phyloP scores from a whole-genome alignment of 805 yeast species.

The Myxozyma melibiosi region DNA sequence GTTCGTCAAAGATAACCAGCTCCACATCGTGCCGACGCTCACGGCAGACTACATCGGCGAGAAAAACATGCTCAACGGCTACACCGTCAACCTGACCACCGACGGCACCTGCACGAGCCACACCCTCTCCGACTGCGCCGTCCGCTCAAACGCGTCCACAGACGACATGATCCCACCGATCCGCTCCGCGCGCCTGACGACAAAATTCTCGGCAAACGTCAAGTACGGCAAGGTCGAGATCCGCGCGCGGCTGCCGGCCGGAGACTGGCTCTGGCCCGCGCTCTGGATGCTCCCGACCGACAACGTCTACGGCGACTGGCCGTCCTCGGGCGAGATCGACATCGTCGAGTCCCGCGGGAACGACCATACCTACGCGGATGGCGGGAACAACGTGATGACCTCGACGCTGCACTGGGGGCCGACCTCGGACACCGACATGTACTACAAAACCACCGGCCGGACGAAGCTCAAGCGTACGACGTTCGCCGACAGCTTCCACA shows the following conservation, averaged over 20 bases:
- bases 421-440: slow-evolving; percentile 7
- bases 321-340: slow-evolving; percentile 31
- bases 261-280: slow-evolving; percentile 34
- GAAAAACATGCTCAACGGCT: slow-evolving; percentile 21
- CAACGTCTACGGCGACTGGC: slow-evolving; percentile 27
- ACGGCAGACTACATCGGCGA: slow-evolving; percentile 26
- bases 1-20: slow-evolving; percentile 20
- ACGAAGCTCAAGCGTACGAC: slow-evolving; percentile 13
- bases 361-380: slow-evolving; percentile 20
- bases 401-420: slow-evolving; percentile 33
- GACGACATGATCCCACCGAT: slow-evolving; percentile 27
- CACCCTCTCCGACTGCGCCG: slow-evolving; percentile 13
- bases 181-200: slow-evolving; percentile 26
- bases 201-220: slow-evolving; percentile 12
- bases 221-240: slow-evolving; percentile 29
- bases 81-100: slow-evolving; percentile 27
- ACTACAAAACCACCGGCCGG: slow-evolving; percentile 11
- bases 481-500: slow-evolving; percentile 19
- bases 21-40: slow-evolving; percentile 28
- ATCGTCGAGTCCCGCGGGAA: slow-evolving; percentile 29
- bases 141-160: slow-evolving; percentile 16
- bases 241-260: slow-evolving; percentile 22
- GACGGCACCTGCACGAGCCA: slow-evolving; percentile 21
- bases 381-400: slow-evolving; percentile 25
- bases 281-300: slow-evolving; percentile 31